Percentiles rank a stretch among this genome's conserved stretches.
Conservation (phyloP, 2,329 filamentous ascomycete genomes). For the Magnaporthiopsis incrustans region DNA sequence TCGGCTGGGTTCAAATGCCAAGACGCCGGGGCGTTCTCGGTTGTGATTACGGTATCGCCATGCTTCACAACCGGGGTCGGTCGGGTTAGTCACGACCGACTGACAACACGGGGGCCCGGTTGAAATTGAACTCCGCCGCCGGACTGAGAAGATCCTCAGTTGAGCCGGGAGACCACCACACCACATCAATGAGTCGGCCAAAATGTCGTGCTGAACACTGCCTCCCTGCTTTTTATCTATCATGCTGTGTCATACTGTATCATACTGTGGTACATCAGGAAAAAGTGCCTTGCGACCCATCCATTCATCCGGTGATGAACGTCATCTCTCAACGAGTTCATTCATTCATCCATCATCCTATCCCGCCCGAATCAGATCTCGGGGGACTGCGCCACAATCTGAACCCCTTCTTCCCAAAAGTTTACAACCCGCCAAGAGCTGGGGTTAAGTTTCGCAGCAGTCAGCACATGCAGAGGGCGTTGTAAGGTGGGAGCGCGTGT, state of each 20-base stretch:
- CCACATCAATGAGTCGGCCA: not conserved
- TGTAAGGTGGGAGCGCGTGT: not conserved
- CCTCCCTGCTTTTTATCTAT: not conserved
- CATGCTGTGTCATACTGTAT: not conserved
- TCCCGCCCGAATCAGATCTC: not conserved
- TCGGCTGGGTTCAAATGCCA: not conserved
- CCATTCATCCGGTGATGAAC: too few relatives aligned
- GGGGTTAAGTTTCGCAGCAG: not conserved
- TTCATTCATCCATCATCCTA: not conserved
- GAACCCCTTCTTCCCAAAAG: not conserved
- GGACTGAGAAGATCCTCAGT: not conserved
- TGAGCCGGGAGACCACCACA: not conserved
- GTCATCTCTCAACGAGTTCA: not conserved
- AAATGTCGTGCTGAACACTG: not conserved
- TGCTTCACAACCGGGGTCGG: not conserved
- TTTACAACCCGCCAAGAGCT: not conserved
- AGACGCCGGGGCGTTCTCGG: not conserved
- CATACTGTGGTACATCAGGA: not conserved
- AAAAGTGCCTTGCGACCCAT: not conserved
- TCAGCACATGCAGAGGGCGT: not conserved
- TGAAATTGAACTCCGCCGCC: not conserved
- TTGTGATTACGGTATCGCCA: too few relatives aligned
- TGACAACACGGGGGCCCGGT: not conserved
- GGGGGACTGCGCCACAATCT: not conserved
- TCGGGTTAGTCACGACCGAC: too few relatives aligned